Evolutionary conservation across 306 rosid species (phyloP).

Genomic region (Lathyrus aphaca): DNA sequence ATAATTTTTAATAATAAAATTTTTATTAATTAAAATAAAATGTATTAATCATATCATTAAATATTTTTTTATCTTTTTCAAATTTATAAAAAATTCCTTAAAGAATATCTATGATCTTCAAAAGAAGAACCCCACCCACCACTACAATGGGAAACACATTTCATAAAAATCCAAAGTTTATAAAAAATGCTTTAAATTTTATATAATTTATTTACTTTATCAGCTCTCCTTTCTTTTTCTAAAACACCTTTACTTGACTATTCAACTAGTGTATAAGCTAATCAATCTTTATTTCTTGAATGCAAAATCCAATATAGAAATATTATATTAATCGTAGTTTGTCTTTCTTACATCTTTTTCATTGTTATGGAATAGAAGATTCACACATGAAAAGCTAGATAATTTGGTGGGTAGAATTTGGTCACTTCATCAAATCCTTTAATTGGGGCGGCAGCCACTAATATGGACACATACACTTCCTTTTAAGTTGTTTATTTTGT

Average conservation of each 20-base stretch:
- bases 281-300: constrained; percentile 27
- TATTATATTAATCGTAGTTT: not conserved
- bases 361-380: constrained; percentile 51
- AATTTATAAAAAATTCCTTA: not conserved
- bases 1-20: no score
- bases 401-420: not conserved
- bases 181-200: constrained; percentile 47
- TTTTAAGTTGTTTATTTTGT: constrained; percentile 13
- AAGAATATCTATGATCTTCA: constrained; percentile 50
- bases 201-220: constrained; percentile 33
- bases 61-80: no score
- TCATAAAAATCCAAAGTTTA: constrained; percentile 40
- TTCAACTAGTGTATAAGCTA: constrained; percentile 37
- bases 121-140: constrained; percentile 51
- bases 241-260: constrained; percentile 35
- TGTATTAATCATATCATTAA: no score
- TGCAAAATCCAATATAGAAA: not conserved
- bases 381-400: constrained; percentile 39
- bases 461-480: constrained; percentile 1
- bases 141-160: constrained; percentile 27
- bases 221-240: constrained; percentile 27
- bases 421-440: constrained; percentile 35
- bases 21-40: no score
- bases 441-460: constrained; percentile 23
- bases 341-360: constrained; percentile 5